phyloP scores from a whole-genome alignment of 73 alveolate species.

The Stentor roeselii region DNA sequence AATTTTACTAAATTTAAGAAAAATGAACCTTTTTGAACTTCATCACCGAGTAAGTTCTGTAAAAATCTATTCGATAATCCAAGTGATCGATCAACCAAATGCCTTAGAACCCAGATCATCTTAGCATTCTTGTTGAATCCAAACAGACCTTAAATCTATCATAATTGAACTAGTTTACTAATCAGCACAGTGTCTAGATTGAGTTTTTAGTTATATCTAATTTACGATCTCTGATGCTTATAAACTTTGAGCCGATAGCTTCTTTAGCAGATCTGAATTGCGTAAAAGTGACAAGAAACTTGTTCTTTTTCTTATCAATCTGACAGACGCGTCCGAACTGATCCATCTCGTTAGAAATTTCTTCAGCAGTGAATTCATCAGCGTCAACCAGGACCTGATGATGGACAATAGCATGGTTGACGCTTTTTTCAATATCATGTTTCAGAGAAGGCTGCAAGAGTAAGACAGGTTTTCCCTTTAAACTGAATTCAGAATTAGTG shows the following conservation, averaged over 20 bases:
- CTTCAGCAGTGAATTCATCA: neutral
- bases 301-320: neutral
- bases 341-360: neutral
- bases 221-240: neutral
- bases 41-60: too few relatives aligned
- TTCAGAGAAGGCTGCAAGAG: neutral
- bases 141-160: too few relatives aligned
- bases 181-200: neutral
- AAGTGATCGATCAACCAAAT: too few relatives aligned
- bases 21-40: too few relatives aligned
- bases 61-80: too few relatives aligned
- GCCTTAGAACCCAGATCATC: too few relatives aligned
- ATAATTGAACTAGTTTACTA: too few relatives aligned
- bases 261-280: neutral
- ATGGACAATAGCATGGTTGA: neutral
- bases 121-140: too few relatives aligned
- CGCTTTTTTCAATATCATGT: neutral
- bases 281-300: neutral
- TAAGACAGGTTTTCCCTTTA: neutral
- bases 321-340: neutral
- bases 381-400: neutral
- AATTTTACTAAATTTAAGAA: too few relatives aligned
- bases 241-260: neutral
- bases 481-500: neutral
- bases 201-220: neutral